Conservation (phyloP, 2,329 filamentous ascomycete species). For the Bipolaris gigantea region DNA sequence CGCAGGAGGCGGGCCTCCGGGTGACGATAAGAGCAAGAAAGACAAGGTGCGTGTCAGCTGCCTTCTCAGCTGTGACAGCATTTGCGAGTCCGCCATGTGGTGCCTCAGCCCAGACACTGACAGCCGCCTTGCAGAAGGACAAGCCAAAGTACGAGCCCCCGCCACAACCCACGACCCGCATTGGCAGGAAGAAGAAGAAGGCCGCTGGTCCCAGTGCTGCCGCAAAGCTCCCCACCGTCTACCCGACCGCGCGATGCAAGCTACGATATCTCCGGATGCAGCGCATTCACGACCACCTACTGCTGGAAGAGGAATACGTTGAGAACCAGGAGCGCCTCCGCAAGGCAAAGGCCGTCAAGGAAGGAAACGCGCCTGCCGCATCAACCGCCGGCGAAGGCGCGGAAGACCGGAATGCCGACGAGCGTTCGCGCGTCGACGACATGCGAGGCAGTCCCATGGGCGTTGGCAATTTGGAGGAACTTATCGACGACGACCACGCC, state of each 20-base stretch:
- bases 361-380: conserved; percentile 58
- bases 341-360: conserved; percentile 73
- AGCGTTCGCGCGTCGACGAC: conserved; percentile 92
- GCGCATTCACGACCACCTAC: conserved; percentile 93
- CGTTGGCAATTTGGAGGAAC: conserved; percentile 94
- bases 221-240: conserved; percentile 91
- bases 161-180: conserved; percentile 91
- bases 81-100: conserved; percentile 2
- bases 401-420: conserved; percentile 87
- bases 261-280: conserved; percentile 97
- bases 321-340: conserved; percentile 97
- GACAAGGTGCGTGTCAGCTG: conserved; percentile 52
- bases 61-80: not conserved
- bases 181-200: conserved; percentile 99
- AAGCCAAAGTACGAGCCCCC: conserved; percentile 99
- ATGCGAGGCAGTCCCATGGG: conserved; percentile 99
- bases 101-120: conserved; percentile 8
- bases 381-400: conserved; percentile 69
- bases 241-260: conserved; percentile 96
- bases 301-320: conserved; percentile 97
- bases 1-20: conserved; percentile 69
- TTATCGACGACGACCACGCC: conserved; percentile 98
- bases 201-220: conserved; percentile 88
- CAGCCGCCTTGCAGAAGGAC: conserved; percentile 66
- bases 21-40: conserved; percentile 91